Conservation (phyloP, 352 stramenopile species). For the Pilasporangium apinafurcum region DNA sequence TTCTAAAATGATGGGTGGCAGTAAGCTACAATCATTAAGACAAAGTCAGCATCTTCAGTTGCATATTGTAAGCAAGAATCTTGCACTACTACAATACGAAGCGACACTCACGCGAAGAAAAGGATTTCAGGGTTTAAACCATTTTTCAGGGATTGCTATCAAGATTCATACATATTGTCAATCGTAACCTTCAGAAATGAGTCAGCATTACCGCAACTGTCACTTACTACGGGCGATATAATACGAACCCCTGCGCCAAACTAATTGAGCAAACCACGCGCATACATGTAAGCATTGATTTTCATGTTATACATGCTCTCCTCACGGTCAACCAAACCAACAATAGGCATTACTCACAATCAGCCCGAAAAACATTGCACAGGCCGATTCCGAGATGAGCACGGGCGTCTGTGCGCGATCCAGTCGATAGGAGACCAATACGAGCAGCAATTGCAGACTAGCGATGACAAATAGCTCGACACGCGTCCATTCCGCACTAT, state of each 20-base stretch:
- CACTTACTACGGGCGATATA: too few species aligned
- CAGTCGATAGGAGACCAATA: constrained; percentile 76
- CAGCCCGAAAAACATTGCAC: constrained; percentile 80
- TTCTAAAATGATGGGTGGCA: constrained; percentile 83
- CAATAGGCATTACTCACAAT: constrained; percentile 29
- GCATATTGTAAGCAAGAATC: not conserved
- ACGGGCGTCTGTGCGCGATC: constrained; percentile 55
- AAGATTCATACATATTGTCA: not conserved
- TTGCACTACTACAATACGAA: not conserved
- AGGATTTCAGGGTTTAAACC: constrained; percentile 79
- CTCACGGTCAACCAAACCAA: not conserved
- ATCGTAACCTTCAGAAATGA: not conserved
- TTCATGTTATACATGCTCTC: not conserved
- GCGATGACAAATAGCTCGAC: constrained; percentile 77
- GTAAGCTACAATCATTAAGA: constrained; percentile 13
- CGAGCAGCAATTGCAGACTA: constrained; percentile 72
- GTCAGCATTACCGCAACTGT: constrained; percentile 3
- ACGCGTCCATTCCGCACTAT: constrained; percentile 48
- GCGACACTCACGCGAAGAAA: constrained; percentile 60
- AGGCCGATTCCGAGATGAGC: constrained; percentile 78
- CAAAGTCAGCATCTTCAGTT: not conserved
- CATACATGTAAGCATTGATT: too few species aligned
- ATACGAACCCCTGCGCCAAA: too few species aligned
- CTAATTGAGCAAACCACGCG: too few species aligned
- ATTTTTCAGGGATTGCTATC: constrained; percentile 72